Percentiles rank a stretch among this genome's conserved stretches.
Evolutionary conservation across 1,284 basidiomycete species (phyloP).

Genomic region (Ceratobasidium sp.): DNA sequence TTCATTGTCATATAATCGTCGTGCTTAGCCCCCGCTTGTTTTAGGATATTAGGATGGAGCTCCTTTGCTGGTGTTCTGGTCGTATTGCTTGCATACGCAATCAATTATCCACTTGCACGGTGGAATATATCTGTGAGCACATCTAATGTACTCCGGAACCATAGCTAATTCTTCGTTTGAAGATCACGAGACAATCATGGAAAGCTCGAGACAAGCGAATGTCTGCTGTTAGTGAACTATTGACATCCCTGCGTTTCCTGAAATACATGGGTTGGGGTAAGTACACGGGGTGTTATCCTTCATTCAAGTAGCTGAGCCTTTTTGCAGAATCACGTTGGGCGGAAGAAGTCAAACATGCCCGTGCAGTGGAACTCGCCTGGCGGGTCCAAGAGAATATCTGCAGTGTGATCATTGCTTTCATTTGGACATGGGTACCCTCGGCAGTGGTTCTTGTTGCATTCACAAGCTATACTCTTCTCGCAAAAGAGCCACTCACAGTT

Average conservation of each 20-base stretch:
- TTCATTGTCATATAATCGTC: background rate
- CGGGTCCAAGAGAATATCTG: constrained; percentile 65
- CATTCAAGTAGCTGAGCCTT: constrained; percentile 12
- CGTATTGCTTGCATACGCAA: constrained; percentile 66
- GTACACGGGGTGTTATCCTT: constrained; percentile 36
- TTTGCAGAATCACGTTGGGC: constrained; percentile 63
- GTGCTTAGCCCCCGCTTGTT: background rate
- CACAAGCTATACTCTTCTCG: constrained; percentile 68
- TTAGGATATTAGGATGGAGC: constrained; percentile 81
- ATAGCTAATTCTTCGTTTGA: constrained; percentile 25
- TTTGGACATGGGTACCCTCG: constrained; percentile 73
- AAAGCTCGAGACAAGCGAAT: constrained; percentile 77
- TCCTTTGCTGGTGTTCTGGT: constrained; percentile 78
- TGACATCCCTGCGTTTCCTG: constrained; percentile 73
- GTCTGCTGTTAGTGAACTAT: constrained; percentile 78
- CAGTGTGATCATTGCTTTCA: constrained; percentile 39
- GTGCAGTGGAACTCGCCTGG: constrained; percentile 67
- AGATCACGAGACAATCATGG: constrained; percentile 69
- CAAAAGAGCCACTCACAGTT: constrained; percentile 64
- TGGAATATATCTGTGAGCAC: constrained; percentile 67
- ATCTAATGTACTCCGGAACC: constrained; percentile 51
- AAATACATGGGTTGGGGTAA: constrained; percentile 77
- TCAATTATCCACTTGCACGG: constrained; percentile 70
- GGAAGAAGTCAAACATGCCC: constrained; percentile 57
- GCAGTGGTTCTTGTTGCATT: constrained; percentile 69